Evolutionary conservation across 2,329 filamentous ascomycete genomes (phyloP), one percentile per base, ranked within the genome.

Genomic region (Alternaria sp.): DNA sequence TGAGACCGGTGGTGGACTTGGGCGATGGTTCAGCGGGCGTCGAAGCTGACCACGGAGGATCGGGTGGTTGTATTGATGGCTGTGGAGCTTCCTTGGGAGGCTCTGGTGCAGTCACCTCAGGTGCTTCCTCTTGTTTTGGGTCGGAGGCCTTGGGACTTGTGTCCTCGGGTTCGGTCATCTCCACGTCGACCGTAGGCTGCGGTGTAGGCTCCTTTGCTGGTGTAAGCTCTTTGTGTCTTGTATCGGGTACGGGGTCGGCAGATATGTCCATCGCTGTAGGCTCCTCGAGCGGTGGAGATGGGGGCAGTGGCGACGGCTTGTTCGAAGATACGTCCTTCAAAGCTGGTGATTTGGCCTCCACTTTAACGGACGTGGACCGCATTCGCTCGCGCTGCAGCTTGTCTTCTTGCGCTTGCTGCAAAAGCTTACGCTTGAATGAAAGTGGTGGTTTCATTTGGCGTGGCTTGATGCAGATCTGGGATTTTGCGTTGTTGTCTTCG

Each of bases 361-460:
- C 67, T 61, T 79, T 80, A 5, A 78, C 72, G 3, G 76, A 77
- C 28, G 74, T 70, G n/a, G 77, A 79, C 54, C 74, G 74, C 46
- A 74, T 75, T 28, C 76, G 76, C 66, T 80, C 78, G 32, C 78
- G 76, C 57, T 76, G 72, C 50, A 78, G 40, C 59, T 79, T 78
- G 51, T 79, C 77, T 61, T 80, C 77, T 59, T 75, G 74, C 13
- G 78, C 78, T 56, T 79, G 77, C 43, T 75, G 74, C n/a, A 80
- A 66, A 25, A 81, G 73, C 64, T 73, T 77, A 46, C 77, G 74
- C 62, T 78, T 77, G 66, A 79, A 80, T 0, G 78, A 80, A 51
- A 78, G 57, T 5, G 71, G 75, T 12, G 76, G 76, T 49, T 70
- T 74, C 67, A 74, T 70, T 15, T 71, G 68, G 25, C 67, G 69